Base-by-base conservation (phyloP, 1,284 basidiomycete genomes). In the Irpex sp. region DNA sequence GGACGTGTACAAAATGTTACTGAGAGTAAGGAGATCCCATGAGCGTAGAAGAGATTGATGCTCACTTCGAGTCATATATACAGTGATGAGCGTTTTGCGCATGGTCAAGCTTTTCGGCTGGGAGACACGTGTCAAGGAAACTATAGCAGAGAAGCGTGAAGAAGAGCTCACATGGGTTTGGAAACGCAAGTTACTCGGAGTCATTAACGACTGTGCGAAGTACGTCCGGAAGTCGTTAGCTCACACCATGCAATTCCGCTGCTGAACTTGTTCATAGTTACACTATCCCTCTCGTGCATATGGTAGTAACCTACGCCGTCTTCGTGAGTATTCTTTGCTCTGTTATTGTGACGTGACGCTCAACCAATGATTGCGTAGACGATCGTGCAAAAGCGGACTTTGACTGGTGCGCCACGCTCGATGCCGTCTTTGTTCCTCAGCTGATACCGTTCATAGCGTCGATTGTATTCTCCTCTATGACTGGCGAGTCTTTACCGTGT, bases 221-320 rank as follows among this genome's bases (percentile, higher is more conserved):
- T 80, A 36, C 57, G 79, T 72, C 13, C 15, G 4, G 4, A 13
- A 36, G 33, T 36, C 13, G 21, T 19, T 26, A 8, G 11, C 13
- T 19, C 49, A 51, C 9, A 9, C 49, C 21, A 33, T 4, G 31
- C 6, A 51, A 26, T 31, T 58, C 31, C 46, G 13, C 6, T n/a
- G 5, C 37, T 8, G 8, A 21, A 26, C 26, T 54, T 61, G 66
- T 21, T 19, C 37, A 62, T 60, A 88, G 87, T 72, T 83, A 80
- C 65, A 61, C 85, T 36, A 83, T 92, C 47, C 89, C 91, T 0
- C 75, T 90, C 1, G 68, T 87, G 43, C 87, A 86, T 4, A 93
- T 92, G 83, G 73, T 87, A 36, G 81, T 82, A n/a, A 90, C 90
- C 0, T 93, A 86, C 69, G 81, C 83, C 4, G 82, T 85, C 49